Evolutionary conservation across 257 asterid genomes (phyloP).

Genomic region (Anisodus tanguticus): DNA sequence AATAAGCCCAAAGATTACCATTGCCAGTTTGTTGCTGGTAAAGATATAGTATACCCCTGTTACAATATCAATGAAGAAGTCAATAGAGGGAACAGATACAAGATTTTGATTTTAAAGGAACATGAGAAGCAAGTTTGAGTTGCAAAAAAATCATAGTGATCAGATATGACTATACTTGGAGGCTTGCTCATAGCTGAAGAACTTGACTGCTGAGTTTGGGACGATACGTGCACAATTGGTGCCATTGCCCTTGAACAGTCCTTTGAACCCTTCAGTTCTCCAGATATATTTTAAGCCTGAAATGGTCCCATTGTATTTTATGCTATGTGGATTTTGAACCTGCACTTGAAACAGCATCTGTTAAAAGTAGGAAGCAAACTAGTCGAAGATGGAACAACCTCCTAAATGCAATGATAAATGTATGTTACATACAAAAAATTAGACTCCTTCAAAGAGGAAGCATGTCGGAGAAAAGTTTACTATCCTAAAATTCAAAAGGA

Average conservation of each 20-base stretch:
- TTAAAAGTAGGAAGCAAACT: constrained; percentile 25
- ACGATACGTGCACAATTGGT: constrained; percentile 91
- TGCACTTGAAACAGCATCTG: constrained; percentile 40
- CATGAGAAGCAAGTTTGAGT: constrained; percentile 11
- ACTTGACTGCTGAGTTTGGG: constrained; percentile 97
- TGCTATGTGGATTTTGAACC: constrained; percentile 93
- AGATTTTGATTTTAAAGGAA: constrained; percentile 25
- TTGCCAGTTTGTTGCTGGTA: constrained; percentile 78
- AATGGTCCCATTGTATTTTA: constrained; percentile 78
- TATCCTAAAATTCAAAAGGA: constrained; percentile 21
- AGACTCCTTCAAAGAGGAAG: not conserved
- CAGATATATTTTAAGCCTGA: constrained; percentile 86
- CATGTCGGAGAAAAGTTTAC: not conserved
- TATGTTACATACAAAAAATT: not conserved
- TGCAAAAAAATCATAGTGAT: constrained; percentile 24
- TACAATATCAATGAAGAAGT: constrained; percentile 38
- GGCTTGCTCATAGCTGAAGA: constrained; percentile 99
- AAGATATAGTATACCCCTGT: constrained; percentile 79
- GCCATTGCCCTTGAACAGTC: constrained; percentile 90
- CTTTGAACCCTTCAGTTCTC: constrained; percentile 81
- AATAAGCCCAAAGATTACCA: constrained; percentile 49
- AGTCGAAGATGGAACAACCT: not conserved
- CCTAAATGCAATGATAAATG: constrained; percentile 8
- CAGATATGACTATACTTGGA: constrained; percentile 68
- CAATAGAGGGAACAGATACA: constrained; percentile 30